Evolutionary conservation across 106 monocot species (phyloP).

Genomic region (Alisma plantagoaquatica): DNA sequence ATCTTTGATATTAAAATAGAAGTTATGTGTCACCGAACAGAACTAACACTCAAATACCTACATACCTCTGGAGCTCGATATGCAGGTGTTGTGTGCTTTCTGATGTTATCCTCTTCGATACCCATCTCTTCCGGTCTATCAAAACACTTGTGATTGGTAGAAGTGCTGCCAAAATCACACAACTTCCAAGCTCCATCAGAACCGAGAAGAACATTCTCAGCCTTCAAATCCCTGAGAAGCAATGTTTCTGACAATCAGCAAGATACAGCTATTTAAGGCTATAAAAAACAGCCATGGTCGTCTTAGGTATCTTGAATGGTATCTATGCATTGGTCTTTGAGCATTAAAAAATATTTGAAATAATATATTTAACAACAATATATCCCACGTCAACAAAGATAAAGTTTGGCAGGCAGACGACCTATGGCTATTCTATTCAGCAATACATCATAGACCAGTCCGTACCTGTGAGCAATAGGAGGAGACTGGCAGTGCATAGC

Average conservation of each 20-base stretch:
- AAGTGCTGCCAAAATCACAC: conserved; percentile 95
- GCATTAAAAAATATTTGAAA: not conserved
- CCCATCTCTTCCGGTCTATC: conserved; percentile 96
- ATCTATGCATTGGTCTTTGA: too few relatives aligned
- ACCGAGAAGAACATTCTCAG: conserved; percentile 93
- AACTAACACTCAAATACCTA: not conserved
- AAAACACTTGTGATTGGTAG: conserved; percentile 93
- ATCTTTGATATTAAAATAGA: not conserved
- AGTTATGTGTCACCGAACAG: not conserved
- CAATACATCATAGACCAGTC: not conserved
- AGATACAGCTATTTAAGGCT: not conserved
- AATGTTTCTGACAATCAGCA: not conserved
- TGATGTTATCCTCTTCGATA: conserved; percentile 96
- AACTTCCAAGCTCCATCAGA: conserved; percentile 87
- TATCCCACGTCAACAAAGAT: not conserved
- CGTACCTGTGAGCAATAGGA: conserved; percentile 92
- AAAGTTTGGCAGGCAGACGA: not conserved
- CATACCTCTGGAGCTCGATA: conserved; percentile 97
- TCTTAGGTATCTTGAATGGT: too few relatives aligned
- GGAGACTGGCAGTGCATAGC: conserved; percentile 93
- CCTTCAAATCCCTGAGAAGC: conserved; percentile 74
- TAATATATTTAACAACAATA: not conserved
- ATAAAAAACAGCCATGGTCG: too few relatives aligned
- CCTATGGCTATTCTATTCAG: not conserved
- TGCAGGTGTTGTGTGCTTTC: conserved; percentile 97